These are phyloP conservation scores for Phialemonium atrogriseum DNA, from an alignment of 2,329 filamentous ascomycete genomes.

Conservation along the genomic window DNA sequence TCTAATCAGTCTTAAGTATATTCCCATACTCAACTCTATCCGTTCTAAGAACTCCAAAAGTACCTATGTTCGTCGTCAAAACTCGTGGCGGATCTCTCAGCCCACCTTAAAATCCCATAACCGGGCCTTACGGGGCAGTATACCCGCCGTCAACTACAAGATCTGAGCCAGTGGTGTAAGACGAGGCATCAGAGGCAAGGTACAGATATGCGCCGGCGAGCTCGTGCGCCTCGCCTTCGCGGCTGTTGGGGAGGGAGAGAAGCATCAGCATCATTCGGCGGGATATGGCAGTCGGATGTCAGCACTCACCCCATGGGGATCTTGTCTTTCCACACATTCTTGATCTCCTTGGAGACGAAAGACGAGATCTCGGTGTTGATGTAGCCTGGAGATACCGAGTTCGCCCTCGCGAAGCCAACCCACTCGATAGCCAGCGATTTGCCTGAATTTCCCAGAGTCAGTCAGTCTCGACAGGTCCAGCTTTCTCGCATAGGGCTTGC, in stretches of 20 bases:
- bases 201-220: conserved; percentile 79
- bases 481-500: no score
- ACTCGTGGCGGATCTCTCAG: no score
- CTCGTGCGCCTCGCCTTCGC: conserved; percentile 65
- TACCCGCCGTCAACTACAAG: conserved; percentile 73
- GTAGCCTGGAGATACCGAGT: conserved; percentile 67
- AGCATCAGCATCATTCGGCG: neutral
- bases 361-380: conserved; percentile 65
- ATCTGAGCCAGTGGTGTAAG: conserved; percentile 70
- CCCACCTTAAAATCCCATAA: no score
- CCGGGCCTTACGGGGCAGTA: conserved; percentile 41
- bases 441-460: no score
- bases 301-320: conserved; percentile 61
- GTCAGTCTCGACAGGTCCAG: no score
- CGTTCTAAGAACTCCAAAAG: no score
- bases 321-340: conserved; percentile 68
- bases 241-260: no score
- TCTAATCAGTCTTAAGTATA: no score
- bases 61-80: no score
- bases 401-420: conserved; percentile 65
- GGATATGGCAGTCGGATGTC: no score
- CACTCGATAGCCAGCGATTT: conserved; percentile 69
- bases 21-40: no score
- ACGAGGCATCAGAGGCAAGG: conserved; percentile 72
- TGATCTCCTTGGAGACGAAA: conserved; percentile 57